These are phyloP conservation scores for Mycena alexandri DNA, from an alignment of 768 basidiomycete species.

Conservation along the genomic window DNA sequence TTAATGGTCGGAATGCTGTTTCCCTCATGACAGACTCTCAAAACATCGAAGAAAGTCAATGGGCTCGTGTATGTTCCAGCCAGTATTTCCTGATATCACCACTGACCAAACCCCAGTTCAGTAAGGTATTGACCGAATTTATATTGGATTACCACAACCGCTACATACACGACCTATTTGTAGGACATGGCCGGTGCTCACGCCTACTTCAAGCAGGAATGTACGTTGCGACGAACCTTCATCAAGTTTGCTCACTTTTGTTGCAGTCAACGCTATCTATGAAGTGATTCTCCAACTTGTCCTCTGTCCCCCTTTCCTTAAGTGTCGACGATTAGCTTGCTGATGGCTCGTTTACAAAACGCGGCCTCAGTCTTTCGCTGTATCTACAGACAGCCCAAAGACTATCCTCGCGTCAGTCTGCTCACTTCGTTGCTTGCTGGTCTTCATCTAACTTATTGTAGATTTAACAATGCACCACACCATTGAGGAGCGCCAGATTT, in stretches of 20 bases:
- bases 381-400: conserved; percentile 59
- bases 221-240: conserved; percentile 38
- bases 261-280: conserved; percentile 59
- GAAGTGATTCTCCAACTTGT: conserved; percentile 48
- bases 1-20: no score
- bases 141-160: no score
- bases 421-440: neutral
- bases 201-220: conserved; percentile 62
- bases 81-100: no score
- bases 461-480: conserved; percentile 69
- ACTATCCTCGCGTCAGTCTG: conserved; percentile 55
- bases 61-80: no score
- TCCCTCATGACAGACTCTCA: no score
- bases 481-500: conserved; percentile 63
- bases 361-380: conserved; percentile 56
- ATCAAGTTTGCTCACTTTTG: neutral
- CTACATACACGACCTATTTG: no score
- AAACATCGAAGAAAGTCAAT: no score
- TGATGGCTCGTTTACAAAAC: conserved; percentile 62
- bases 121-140: no score
- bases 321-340: no score
- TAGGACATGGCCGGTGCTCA: conserved; percentile 53
- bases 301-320: no score
- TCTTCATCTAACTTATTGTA: conserved; percentile 41
- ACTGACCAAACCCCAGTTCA: no score